Percentiles rank a stretch among this genome's conserved stretches.
Evolutionary conservation across 1,284 basidiomycete species (phyloP).

Genomic region (Singerocomus inundabilis): DNA sequence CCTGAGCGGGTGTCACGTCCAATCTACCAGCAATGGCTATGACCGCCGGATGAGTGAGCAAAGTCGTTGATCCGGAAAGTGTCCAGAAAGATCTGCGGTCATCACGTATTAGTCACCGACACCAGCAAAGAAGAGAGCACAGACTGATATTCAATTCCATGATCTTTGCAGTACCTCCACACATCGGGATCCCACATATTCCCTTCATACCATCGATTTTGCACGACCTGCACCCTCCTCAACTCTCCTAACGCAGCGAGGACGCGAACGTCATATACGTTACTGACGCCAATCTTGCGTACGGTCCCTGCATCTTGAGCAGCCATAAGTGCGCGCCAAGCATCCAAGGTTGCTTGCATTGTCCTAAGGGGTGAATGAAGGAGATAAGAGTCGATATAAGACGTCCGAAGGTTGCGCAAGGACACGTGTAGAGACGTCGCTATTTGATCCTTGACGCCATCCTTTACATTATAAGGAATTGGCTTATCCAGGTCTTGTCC

Average conservation of each 20-base stretch:
- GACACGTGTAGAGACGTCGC: slow-evolving; percentile 61
- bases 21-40: slow-evolving; percentile 45
- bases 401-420: slow-evolving; percentile 63
- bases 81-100: slow-evolving; percentile 79
- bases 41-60: slow-evolving; percentile 53
- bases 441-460: slow-evolving; percentile 60
- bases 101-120: slow-evolving; percentile 6
- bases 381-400: slow-evolving; percentile 72
- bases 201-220: slow-evolving; percentile 81
- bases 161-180: slow-evolving; percentile 50
- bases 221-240: slow-evolving; percentile 67
- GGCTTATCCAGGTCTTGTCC: slow-evolving; percentile 71
- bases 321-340: slow-evolving; percentile 60
- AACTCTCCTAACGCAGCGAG: slow-evolving; percentile 53
- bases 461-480: slow-evolving; percentile 65
- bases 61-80: slow-evolving; percentile 67
- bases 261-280: slow-evolving; percentile 63
- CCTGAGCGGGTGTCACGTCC: slow-evolving; percentile 60
- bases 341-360: slow-evolving; percentile 56
- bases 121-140: slow-evolving; percentile 24
- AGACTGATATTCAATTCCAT: slow-evolving; percentile 72
- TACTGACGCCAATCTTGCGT: slow-evolving; percentile 69
- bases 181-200: slow-evolving; percentile 73
- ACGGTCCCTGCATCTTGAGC: slow-evolving; percentile 65
- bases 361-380: slow-evolving; percentile 74